Base-by-base conservation (phyloP, 768 basidiomycete species). In the Hygrophorus pudorinus region DNA sequence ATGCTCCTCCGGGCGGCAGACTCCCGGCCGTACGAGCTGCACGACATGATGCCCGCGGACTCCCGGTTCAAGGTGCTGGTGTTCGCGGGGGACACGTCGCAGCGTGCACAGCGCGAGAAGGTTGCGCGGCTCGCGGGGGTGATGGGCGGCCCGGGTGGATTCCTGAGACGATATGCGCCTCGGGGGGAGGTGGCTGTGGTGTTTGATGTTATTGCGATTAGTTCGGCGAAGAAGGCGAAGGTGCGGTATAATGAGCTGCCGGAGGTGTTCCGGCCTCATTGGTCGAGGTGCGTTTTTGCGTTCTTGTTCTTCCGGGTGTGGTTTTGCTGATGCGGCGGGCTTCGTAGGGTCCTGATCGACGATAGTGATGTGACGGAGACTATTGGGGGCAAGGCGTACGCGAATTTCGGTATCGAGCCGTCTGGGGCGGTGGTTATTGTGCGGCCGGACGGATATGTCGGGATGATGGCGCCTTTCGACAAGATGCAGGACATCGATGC, bases 361-460 rank as follows among this genome's bases (percentile, higher is more conserved):
- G 79, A 79, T 45, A 56, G 50, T 1, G 72, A 77, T 47, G 47
- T 70, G 27, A 60, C 56, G 12, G 71, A 68, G 2, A 54, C 43
- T 3, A 54, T 62, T 16, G 78, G 76, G 18, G 79, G 78, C 2
- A 65, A 66, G 29, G 79, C 75, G 3, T 83, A 84, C 55, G 50
- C 57, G 0, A 66, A 68, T 18, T 81, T 76, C 49, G 81, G 80
- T 0, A 67, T 80, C 36, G 58, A 63, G 27, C 45, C 60, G 4
- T 49, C 50, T 5, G 78, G 78, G 13, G 74, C 69, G 8, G 52
- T 78, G 9, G 69, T 78, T 6, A 62, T 78, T 39, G 70, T 81
- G 4, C 67, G 81, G 18, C 79, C 79, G 6, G 80, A 80, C 51
- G 82, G 81, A 12, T 82, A 81, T 45, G 69, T 85, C 24, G 78